Evolutionary conservation across 2,329 filamentous ascomycete species (phyloP).

Genomic region (Daldinia eschscholtzii): DNA sequence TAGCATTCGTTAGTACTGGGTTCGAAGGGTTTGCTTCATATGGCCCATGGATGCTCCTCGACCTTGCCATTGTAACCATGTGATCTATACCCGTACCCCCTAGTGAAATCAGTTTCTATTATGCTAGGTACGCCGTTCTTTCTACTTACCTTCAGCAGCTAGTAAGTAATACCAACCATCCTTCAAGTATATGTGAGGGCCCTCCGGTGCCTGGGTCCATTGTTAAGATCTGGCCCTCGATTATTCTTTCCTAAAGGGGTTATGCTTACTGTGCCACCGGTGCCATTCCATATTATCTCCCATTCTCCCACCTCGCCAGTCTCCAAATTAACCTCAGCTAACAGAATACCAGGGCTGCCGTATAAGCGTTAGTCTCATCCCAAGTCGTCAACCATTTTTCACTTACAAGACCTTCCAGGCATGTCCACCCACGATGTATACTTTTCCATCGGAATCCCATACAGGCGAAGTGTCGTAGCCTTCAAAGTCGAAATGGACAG

Average conservation of each 20-base stretch:
- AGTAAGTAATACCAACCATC: slow-evolving; percentile 67
- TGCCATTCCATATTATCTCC: slow-evolving; percentile 62
- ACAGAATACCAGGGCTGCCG: slow-evolving; percentile 56
- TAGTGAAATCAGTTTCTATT: slow-evolving; percentile 12
- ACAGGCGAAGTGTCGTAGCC: slow-evolving; percentile 68
- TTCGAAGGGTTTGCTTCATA: slow-evolving; percentile 59
- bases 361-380: background rate
- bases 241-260: background rate
- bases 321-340: slow-evolving; percentile 56
- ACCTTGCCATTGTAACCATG: slow-evolving; percentile 63
- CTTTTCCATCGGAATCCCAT: slow-evolving; percentile 68
- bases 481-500: slow-evolving; percentile 62
- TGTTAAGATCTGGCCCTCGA: background rate
- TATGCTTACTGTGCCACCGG: slow-evolving; percentile 53
- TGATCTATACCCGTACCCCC: slow-evolving; percentile 63
- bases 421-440: slow-evolving; percentile 62
- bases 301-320: slow-evolving; percentile 58
- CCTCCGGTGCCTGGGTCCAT: slow-evolving; percentile 58
- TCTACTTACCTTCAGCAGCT: slow-evolving; percentile 60
- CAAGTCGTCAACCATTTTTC: background rate
- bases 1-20: slow-evolving; percentile 61
- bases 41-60: slow-evolving; percentile 58
- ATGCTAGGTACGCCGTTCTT: background rate
- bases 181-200: slow-evolving; percentile 66
- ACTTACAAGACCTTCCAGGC: slow-evolving; percentile 53